Percentiles rank a stretch among this genome's conserved stretches.
phyloP scores from a whole-genome alignment of 2,329 filamentous ascomycete species.

The Paracorniculantispora psalliotae region DNA sequence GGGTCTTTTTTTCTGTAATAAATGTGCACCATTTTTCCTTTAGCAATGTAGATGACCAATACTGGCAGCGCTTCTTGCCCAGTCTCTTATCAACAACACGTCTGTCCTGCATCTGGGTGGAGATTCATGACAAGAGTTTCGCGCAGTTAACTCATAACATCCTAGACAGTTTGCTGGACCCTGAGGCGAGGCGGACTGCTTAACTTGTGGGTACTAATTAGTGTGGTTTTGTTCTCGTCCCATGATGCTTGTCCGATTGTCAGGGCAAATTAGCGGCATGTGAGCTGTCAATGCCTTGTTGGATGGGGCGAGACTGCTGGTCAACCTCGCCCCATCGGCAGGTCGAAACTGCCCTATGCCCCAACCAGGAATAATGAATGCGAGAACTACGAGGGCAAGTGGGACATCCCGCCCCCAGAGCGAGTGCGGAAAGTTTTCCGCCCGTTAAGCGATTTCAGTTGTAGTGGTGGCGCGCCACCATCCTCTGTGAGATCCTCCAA shows the following conservation, averaged over 20 bases:
- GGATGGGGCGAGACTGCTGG: not conserved
- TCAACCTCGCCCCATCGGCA: conserved; percentile 1
- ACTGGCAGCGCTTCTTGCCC: no score
- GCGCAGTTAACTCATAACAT: not conserved
- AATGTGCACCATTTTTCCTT: no score
- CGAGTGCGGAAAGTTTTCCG: conserved; percentile 2
- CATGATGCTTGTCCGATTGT: not conserved
- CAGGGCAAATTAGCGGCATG: not conserved
- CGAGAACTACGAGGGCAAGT: not conserved
- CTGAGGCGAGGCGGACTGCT: not conserved
- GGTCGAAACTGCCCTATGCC: not conserved
- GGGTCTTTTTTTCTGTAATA: no score
- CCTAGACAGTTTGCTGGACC: not conserved
- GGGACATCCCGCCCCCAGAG: not conserved
- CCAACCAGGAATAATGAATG: not conserved
- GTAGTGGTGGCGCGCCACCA: conserved; percentile 1
- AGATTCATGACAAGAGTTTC: not conserved
- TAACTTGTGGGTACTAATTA: conserved; percentile 1
- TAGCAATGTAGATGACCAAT: no score
- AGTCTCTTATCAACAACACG: not conserved
- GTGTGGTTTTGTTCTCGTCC: not conserved
- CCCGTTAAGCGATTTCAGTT: conserved; percentile 2
- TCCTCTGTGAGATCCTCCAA: not conserved
- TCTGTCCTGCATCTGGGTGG: not conserved
- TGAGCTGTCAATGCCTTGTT: not conserved